Evolutionary conservation across 1,284 basidiomycete genomes (phyloP).

Genomic region (Spongispora temasekensis): DNA sequence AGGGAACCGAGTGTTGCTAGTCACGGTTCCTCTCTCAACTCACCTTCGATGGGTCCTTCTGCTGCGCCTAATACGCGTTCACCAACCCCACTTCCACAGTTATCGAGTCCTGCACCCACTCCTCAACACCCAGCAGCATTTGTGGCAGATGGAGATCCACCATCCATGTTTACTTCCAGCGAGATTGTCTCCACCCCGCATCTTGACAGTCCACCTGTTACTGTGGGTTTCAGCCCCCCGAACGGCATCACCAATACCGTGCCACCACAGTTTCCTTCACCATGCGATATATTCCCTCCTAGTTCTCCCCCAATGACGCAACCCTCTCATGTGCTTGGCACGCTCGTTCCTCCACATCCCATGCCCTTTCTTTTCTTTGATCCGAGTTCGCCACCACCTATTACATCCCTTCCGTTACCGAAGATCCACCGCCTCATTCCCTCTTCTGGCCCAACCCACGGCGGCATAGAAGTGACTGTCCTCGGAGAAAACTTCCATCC

Average conservation of each 20-base stretch:
- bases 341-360: constrained; percentile 28
- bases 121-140: constrained; percentile 11
- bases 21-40: constrained; percentile 49
- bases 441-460: constrained; percentile 86
- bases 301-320: constrained; percentile 17
- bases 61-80: constrained; percentile 49
- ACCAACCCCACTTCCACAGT: constrained; percentile 44
- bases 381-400: constrained; percentile 45
- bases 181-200: constrained; percentile 15
- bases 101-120: constrained; percentile 13
- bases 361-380: constrained; percentile 65
- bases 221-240: constrained; percentile 15
- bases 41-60: constrained; percentile 35
- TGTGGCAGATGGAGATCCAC: constrained; percentile 10
- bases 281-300: constrained; percentile 22
- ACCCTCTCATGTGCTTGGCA: constrained; percentile 19
- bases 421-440: constrained; percentile 88
- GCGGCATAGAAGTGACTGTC: constrained; percentile 94
- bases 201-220: constrained; percentile 5
- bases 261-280: constrained; percentile 16
- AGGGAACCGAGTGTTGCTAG: constrained; percentile 56
- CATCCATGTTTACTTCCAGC: constrained; percentile 7
- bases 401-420: constrained; percentile 53
- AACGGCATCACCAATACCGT: constrained; percentile 16
- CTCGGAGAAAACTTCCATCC: constrained; percentile 88